Base-by-base conservation (phyloP, 768 basidiomycete genomes). In the Lactifluus rugatus region DNA sequence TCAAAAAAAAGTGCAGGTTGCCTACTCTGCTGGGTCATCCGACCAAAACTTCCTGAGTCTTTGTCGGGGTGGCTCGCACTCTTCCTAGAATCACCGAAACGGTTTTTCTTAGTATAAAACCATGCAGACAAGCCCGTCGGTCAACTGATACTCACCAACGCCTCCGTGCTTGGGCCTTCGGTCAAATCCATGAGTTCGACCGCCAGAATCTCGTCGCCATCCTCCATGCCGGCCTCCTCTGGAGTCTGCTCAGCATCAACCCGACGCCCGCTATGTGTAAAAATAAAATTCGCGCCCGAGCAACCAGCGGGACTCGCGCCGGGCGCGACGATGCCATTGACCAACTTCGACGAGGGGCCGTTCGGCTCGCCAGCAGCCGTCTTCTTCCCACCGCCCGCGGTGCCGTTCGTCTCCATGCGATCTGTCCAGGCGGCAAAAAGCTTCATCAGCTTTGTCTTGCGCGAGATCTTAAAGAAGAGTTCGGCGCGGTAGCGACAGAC, bases 161-260 rank as follows among this genome's bases (percentile, higher is more conserved):
- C 77, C 61, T 87, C 85, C 36, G 79, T 70, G 48, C 76, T 75
- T 7, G 82, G 75, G 32, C 80, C 81, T 53, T 86, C 83, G 7
- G 91, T 93, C 64, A 93, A 75, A 68, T 93, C 91, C 88, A 92
- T 89, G 70, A 93, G 72, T 73, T 93, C 91, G 19, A 93, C 85
- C 14, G 91, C 91, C 50, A 91, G 74, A 68, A 93, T 89, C 71
- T 92, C 89, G 68, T 93, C 91, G 5, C 84, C 84, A 64, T 91
- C 87, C 65, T 93, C 90, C 77, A 93, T 87, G 5, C 86, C 87
- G 48, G 83, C 79, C 64, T 93, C 89, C 68, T 93, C 90, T 23
- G 89, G 86, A 10, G 91, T 90, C 68, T 85, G 84, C 50, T 92
- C 88, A 14, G 83, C 77, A 56, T 89, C 86, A n/a, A 93, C 69